These are phyloP conservation scores for Termitomyces sp. DNA, from an alignment of 1,284 basidiomycete species.

Conservation along the genomic window DNA sequence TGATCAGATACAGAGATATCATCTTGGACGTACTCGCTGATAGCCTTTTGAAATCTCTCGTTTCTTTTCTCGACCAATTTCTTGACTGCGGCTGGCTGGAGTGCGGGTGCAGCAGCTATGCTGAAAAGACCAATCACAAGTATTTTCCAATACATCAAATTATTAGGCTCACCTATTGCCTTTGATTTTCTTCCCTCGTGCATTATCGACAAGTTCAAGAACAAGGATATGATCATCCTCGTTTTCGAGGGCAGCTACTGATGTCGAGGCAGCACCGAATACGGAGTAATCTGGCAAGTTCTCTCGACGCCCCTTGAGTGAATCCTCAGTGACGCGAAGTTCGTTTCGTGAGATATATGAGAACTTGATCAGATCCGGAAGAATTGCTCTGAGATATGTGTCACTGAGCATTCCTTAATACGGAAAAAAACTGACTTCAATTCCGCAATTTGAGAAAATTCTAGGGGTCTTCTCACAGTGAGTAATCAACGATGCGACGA, in stretches of 20 bases:
- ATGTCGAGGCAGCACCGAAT: slow-evolving; percentile 14
- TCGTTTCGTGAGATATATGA: slow-evolving; percentile 73
- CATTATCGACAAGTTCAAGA: slow-evolving; percentile 67
- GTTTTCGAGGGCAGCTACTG: slow-evolving; percentile 22
- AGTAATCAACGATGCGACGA: slow-evolving; percentile 9
- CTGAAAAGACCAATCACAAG: slow-evolving; percentile 22
- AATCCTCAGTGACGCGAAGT: slow-evolving; percentile 49
- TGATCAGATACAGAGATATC: background rate
- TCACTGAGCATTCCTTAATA: slow-evolving; percentile 1
- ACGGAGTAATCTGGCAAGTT: slow-evolving; percentile 36
- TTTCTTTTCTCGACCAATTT: slow-evolving; percentile 75
- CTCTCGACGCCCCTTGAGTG: slow-evolving; percentile 18
- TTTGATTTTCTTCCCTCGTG: slow-evolving; percentile 34
- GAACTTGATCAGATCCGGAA: slow-evolving; percentile 79
- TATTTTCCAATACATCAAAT: background rate
- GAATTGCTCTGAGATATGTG: slow-evolving; percentile 51
- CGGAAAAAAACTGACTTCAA: slow-evolving; percentile 57
- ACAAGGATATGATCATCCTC: slow-evolving; percentile 64
- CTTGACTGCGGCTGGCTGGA: slow-evolving; percentile 57
- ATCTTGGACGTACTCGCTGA: slow-evolving; percentile 54
- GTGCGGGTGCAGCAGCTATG: slow-evolving; percentile 39
- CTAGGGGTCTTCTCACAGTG: slow-evolving; percentile 59
- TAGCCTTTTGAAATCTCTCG: slow-evolving; percentile 58
- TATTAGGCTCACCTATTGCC: slow-evolving; percentile 23
- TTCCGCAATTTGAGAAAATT: slow-evolving; percentile 75